Evolutionary conservation across 148 eudicot species (phyloP).

Genomic region (Spergularia bocconei): DNA sequence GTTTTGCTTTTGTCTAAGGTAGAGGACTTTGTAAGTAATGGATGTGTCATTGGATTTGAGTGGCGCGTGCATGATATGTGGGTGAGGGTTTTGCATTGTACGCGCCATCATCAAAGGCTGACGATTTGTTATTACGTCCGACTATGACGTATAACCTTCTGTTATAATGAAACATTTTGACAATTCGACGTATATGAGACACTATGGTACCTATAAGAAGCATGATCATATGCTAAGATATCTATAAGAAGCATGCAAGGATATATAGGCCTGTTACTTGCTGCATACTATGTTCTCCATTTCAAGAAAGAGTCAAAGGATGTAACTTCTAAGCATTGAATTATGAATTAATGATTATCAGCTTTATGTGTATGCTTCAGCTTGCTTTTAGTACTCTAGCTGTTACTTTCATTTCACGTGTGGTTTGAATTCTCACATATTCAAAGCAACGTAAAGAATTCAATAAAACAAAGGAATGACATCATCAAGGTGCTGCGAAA

Average conservation of each 20-base stretch:
- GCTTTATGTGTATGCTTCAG: background rate
- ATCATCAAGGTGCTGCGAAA: background rate
- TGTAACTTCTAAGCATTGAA: background rate
- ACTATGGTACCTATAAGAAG: background rate
- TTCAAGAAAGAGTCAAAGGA: background rate
- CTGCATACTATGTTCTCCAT: background rate
- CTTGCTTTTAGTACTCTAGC: background rate
- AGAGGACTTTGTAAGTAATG: background rate
- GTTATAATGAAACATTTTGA: too few relatives aligned
- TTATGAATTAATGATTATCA: conserved; percentile 1
- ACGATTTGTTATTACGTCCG: too few relatives aligned
- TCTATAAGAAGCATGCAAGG: too few relatives aligned
- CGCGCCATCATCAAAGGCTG: too few relatives aligned
- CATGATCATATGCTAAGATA: background rate
- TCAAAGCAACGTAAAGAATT: background rate
- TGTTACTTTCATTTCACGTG: too few relatives aligned
- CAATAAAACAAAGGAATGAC: background rate
- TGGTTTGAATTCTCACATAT: background rate
- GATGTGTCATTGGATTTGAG: background rate
- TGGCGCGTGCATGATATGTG: too few relatives aligned
- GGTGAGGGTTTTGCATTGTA: too few relatives aligned
- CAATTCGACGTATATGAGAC: too few relatives aligned
- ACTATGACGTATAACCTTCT: too few relatives aligned
- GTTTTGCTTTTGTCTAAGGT: background rate
- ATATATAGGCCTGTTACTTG: background rate